Evolutionary conservation across 371 early-diverging fungal genomes (phyloP).

Genomic region (Polyrhizophydium stewartii): DNA sequence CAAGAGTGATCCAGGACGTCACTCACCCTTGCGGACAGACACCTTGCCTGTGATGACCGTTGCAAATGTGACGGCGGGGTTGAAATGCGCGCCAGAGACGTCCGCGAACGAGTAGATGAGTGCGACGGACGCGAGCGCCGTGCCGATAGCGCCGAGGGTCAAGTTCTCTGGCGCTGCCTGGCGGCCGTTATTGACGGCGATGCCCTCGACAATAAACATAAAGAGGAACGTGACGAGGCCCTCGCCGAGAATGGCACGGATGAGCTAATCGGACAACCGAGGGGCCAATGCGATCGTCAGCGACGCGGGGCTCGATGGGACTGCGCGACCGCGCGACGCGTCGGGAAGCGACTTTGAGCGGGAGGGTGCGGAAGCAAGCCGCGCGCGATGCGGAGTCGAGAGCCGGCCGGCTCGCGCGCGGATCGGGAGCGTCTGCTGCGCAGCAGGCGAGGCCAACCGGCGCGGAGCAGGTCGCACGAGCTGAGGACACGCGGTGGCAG

Average conservation of each 20-base stretch:
- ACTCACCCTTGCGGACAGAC: slow-evolving; percentile 41
- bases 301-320: too few species aligned
- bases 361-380: neutral
- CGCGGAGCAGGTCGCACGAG: too few species aligned
- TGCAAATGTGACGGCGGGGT: slow-evolving; percentile 70
- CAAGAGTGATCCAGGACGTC: neutral
- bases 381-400: too few species aligned
- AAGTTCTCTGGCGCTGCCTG: slow-evolving; percentile 40
- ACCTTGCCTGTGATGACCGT: slow-evolving; percentile 61
- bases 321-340: too few species aligned
- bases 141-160: slow-evolving; percentile 50
- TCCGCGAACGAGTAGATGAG: slow-evolving; percentile 72
- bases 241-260: slow-evolving; percentile 51
- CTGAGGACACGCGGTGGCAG: too few species aligned
- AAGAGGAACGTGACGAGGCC: slow-evolving; percentile 51
- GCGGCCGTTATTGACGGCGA: slow-evolving; percentile 46
- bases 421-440: too few species aligned
- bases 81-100: slow-evolving; percentile 58
- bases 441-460: too few species aligned
- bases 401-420: too few species aligned
- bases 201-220: slow-evolving; percentile 48
- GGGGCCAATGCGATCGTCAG: too few species aligned
- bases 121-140: slow-evolving; percentile 55
- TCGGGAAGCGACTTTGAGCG: too few species aligned
- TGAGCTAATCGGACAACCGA: too few species aligned